Evolutionary conservation across 2,329 filamentous ascomycete genomes (phyloP).

Genomic region (Erysiphe pulchra): DNA sequence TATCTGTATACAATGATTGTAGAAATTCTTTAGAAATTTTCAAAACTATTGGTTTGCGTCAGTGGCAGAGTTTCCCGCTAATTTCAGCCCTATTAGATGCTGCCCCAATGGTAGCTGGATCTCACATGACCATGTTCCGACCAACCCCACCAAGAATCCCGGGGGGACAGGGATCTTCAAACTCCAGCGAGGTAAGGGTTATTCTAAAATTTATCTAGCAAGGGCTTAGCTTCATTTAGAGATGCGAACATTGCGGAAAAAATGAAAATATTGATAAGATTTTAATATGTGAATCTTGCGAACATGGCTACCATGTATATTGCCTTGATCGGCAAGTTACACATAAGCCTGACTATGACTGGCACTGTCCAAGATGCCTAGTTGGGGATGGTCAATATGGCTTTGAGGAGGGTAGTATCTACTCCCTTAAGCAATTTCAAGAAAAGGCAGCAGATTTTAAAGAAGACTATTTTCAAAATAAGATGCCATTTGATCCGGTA

Average conservation of each 20-base stretch:
- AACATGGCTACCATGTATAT: conserved; percentile 61
- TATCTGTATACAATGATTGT: conserved; percentile 1
- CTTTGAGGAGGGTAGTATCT: conserved; percentile 87
- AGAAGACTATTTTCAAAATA: conserved; percentile 72
- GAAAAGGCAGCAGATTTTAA: conserved; percentile 92
- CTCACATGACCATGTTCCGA: conserved; percentile 85
- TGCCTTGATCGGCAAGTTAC: conserved; percentile 75
- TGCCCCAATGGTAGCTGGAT: conserved; percentile 72
- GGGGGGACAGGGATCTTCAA: conserved; percentile 17
- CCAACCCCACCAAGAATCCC: conserved; percentile 46
- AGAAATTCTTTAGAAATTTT: conserved; percentile 1
- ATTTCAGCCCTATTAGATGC: conserved; percentile 21
- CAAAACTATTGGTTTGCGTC: conserved; percentile 4
- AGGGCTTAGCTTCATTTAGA: conserved; percentile 21
- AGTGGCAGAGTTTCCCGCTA: conserved; percentile 12
- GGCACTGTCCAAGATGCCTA: conserved; percentile 87
- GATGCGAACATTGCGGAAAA: conserved; percentile 69
- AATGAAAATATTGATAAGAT: conserved; percentile 46
- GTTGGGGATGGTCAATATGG: conserved; percentile 93
- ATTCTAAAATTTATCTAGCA: conserved; percentile 21
- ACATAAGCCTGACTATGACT: conserved; percentile 57
- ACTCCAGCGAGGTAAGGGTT: conserved; percentile 29
- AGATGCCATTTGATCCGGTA: conserved; percentile 68
- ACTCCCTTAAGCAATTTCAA: conserved; percentile 87
- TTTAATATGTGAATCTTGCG: conserved; percentile 74